Conservation (phyloP, 2,329 filamentous ascomycete species). For the Colletotrichum kahawae region DNA sequence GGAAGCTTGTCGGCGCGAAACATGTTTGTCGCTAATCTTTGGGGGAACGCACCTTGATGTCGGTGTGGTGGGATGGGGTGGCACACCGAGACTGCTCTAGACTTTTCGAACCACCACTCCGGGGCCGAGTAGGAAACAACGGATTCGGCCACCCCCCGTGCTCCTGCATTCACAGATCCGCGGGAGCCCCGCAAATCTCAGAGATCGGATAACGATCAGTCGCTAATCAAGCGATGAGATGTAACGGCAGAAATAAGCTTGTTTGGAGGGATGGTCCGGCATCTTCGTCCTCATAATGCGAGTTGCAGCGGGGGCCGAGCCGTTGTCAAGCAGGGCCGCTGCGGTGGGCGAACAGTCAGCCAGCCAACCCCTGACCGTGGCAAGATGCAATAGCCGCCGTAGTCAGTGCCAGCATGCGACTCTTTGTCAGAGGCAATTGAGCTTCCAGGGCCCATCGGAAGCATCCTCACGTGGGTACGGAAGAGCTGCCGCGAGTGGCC, state of each 20-base stretch:
- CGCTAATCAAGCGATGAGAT: not conserved
- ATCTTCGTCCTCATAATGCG: not conserved
- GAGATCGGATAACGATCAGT: not conserved
- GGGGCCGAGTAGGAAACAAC: not conserved
- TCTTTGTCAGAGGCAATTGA: not conserved
- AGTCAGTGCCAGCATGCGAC: not conserved
- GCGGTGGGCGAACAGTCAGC: not conserved
- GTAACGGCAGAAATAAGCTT: not conserved
- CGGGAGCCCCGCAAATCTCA: not conserved
- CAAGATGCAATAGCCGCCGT: not conserved
- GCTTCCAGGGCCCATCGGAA: not conserved
- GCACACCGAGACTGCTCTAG: not conserved
- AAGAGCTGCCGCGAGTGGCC: not conserved
- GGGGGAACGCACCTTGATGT: not conserved
- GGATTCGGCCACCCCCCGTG: not conserved
- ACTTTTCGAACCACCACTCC: not conserved
- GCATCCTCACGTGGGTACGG: not conserved
- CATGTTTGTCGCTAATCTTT: not conserved
- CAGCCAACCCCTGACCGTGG: not conserved
- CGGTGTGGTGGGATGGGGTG: not conserved
- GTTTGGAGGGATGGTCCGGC: not conserved
- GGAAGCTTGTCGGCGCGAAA: not conserved
- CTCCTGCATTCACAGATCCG: not conserved
- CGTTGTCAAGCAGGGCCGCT: too few relatives aligned
- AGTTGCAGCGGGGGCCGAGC: too few relatives aligned